Conservation (phyloP, 345 rosid species). For the Angophora floribunda region DNA sequence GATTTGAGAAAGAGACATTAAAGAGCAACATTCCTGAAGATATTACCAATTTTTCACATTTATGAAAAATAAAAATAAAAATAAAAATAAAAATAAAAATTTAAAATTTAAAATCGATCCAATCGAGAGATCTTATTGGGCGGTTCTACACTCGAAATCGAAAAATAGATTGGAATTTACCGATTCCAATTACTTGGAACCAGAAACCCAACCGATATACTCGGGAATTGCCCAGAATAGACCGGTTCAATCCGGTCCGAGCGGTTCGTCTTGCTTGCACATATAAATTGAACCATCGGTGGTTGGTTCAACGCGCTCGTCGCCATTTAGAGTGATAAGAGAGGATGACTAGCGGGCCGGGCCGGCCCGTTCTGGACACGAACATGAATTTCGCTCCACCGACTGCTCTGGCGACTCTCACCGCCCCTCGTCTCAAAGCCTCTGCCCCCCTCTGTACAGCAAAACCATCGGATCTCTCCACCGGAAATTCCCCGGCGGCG, state of each 20-base stretch:
- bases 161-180: too few species aligned
- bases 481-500: background rate
- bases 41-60: too few species aligned
- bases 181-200: background rate
- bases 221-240: too few species aligned
- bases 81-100: too few species aligned
- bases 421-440: background rate
- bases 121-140: too few species aligned
- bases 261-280: too few species aligned
- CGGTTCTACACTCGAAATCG: rapidly evolving
- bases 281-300: background rate
- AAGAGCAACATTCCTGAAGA: too few species aligned
- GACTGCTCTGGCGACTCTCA: background rate
- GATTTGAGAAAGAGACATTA: background rate
- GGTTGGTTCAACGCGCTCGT: background rate
- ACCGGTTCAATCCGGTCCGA: too few species aligned
- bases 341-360: background rate
- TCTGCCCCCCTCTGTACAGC: background rate
- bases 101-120: too few species aligned
- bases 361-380: background rate
- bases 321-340: background rate
- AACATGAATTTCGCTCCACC: background rate
- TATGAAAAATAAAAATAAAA: too few species aligned
- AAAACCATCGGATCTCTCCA: background rate
- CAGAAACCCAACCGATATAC: rapidly evolving